Percentiles rank a stretch among this genome's conserved stretches.
Evolutionary conservation across 768 basidiomycete species (phyloP).

Genomic region (Leccinum uliginosum): DNA sequence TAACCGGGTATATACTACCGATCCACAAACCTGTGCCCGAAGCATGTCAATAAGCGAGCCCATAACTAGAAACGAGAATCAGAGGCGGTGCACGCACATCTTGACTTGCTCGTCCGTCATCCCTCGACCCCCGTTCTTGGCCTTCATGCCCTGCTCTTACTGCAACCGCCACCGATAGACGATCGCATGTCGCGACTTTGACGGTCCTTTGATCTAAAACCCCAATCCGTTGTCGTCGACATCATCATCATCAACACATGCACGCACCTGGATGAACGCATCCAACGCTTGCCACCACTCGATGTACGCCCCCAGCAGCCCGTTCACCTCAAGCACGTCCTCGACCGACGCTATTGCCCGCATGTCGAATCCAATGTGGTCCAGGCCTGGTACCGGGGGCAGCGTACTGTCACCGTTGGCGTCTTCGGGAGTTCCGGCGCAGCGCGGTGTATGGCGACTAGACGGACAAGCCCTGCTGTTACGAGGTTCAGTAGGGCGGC

Average conservation of each 20-base stretch:
- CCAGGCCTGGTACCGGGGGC: conserved; percentile 19
- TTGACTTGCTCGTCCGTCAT: conserved; percentile 84
- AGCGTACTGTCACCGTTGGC: too few relatives aligned
- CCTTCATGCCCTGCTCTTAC: conserved; percentile 89
- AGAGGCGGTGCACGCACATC: conserved; percentile 28
- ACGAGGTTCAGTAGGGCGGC: conserved; percentile 74
- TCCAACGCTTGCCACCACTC: conserved; percentile 70
- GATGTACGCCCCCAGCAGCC: conserved; percentile 53
- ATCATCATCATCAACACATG: not conserved
- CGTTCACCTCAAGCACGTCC: conserved; percentile 63
- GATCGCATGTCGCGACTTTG: conserved; percentile 38
- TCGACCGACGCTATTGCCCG: conserved; percentile 39
- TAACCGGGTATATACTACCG: conserved; percentile 95
- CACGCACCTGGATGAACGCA: conserved; percentile 68
- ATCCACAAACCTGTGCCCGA: conserved; percentile 66
- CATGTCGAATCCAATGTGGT: conserved; percentile 25
- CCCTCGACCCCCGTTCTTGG: conserved; percentile 75
- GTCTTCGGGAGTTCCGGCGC: too few relatives aligned
- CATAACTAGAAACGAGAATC: not conserved
- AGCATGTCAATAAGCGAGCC: not conserved
- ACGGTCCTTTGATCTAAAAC: conserved; percentile 36
- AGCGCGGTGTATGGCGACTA: conserved; percentile 88
- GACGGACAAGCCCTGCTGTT: conserved; percentile 77
- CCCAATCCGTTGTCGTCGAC: conserved; percentile 1
- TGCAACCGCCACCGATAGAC: conserved; percentile 87